These are phyloP conservation scores for Enterocytospora artemiae DNA, from an alignment of 371 early-diverging fungal species.

Conservation along the genomic window DNA sequence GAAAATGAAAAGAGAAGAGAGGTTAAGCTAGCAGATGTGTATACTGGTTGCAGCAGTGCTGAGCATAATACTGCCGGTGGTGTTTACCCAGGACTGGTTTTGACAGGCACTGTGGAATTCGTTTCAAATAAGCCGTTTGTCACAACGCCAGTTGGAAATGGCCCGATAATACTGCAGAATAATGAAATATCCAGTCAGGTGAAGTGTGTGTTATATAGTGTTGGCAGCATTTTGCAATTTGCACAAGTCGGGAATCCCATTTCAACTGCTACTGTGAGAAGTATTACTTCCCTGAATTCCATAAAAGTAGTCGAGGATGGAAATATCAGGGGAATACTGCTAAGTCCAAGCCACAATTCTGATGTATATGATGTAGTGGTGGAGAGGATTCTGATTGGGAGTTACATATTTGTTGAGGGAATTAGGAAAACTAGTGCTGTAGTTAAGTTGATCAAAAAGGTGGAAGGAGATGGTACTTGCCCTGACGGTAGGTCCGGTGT, in stretches of 20 bases:
- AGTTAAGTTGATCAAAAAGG: background rate
- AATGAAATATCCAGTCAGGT: slow-evolving; percentile 12
- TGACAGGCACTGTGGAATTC: slow-evolving; percentile 3
- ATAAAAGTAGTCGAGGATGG: slow-evolving; percentile 16
- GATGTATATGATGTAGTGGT: slow-evolving; percentile 9
- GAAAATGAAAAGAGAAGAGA: slow-evolving; percentile 24
- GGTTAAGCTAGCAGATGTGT: slow-evolving; percentile 19
- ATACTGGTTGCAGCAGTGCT: no score
- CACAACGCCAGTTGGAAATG: slow-evolving; percentile 11
- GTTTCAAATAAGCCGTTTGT: background rate
- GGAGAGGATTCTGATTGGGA: slow-evolving; percentile 22
- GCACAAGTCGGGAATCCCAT: slow-evolving; percentile 42
- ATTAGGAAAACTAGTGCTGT: background rate
- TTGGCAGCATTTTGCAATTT: slow-evolving; percentile 17
- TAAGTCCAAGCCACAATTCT: slow-evolving; percentile 1
- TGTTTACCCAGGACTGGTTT: background rate
- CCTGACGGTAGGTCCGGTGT: background rate
- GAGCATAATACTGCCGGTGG: no score
- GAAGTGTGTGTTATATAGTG: slow-evolving; percentile 6
- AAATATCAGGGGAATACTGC: slow-evolving; percentile 27
- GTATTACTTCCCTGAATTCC: background rate
- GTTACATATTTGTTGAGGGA: slow-evolving; percentile 30
- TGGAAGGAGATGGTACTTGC: background rate
- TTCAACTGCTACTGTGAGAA: slow-evolving; percentile 11
- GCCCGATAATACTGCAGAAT: slow-evolving; percentile 29